Conservation (phyloP, 2,329 filamentous ascomycete species). For the Penicillium sp. region DNA sequence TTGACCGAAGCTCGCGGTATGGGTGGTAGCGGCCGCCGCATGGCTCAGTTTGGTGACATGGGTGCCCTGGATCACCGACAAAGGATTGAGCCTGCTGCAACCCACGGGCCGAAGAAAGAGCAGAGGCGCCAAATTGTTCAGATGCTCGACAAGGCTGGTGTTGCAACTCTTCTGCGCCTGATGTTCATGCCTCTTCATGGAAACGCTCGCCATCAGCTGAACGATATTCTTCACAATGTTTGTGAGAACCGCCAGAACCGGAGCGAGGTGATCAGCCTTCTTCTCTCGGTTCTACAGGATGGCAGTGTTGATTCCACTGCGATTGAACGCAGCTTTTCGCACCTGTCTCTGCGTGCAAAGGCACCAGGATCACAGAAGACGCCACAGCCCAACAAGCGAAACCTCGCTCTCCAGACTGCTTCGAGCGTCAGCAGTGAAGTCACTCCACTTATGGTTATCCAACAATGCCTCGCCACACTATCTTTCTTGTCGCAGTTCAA, state of each 20-base stretch:
- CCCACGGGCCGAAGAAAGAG: slow-evolving; percentile 58
- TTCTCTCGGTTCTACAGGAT: slow-evolving; percentile 92
- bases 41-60: slow-evolving; percentile 55
- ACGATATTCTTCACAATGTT: slow-evolving; percentile 83
- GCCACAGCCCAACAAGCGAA: slow-evolving; percentile 75
- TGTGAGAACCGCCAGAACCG: slow-evolving; percentile 97
- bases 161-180: slow-evolving; percentile 92
- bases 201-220: slow-evolving; percentile 78
- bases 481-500: slow-evolving; percentile 82
- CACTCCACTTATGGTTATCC: slow-evolving; percentile 90
- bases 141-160: slow-evolving; percentile 93
- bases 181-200: slow-evolving; percentile 97
- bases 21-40: slow-evolving; percentile 55
- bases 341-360: slow-evolving; percentile 86
- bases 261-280: slow-evolving; percentile 85
- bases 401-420: slow-evolving; percentile 59
- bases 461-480: slow-evolving; percentile 86
- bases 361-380: slow-evolving; percentile 76
- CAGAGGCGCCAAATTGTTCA: slow-evolving; percentile 83
- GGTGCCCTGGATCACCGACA: slow-evolving; percentile 38
- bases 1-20: slow-evolving; percentile 80
- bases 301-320: slow-evolving; percentile 90
- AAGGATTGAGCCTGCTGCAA: slow-evolving; percentile 40
- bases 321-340: slow-evolving; percentile 91
- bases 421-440: slow-evolving; percentile 72